Percentiles rank a stretch among this genome's conserved stretches.
These are phyloP conservation scores for Trichosporon faecale DNA, from an alignment of 1,284 basidiomycete species.

Conservation along the genomic window DNA sequence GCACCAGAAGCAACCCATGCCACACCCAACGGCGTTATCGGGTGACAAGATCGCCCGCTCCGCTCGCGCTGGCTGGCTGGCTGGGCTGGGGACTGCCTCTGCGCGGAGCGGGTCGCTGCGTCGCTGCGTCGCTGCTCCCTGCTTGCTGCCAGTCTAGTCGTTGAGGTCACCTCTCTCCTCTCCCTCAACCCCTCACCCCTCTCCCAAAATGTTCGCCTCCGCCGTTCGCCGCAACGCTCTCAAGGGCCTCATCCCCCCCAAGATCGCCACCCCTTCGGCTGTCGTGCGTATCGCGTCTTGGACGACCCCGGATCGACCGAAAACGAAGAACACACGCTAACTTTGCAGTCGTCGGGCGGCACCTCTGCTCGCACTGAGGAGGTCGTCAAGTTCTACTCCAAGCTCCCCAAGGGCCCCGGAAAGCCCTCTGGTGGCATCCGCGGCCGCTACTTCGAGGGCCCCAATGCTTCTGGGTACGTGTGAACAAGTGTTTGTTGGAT, in stretches of 20 bases:
- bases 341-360: slow-evolving; percentile 65
- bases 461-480: slow-evolving; percentile 69
- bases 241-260: slow-evolving; percentile 81
- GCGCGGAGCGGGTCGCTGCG: slow-evolving; percentile 5
- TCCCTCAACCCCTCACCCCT: slow-evolving; percentile 22
- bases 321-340: not conserved
- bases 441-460: slow-evolving; percentile 73
- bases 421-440: slow-evolving; percentile 66
- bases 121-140: slow-evolving; percentile 4
- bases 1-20: not conserved
- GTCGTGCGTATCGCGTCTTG: slow-evolving; percentile 60
- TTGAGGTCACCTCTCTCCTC: slow-evolving; percentile 20
- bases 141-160: slow-evolving; percentile 9
- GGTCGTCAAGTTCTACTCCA: slow-evolving; percentile 91
- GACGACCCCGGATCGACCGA: not conserved
- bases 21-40: slow-evolving; percentile 8
- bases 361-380: slow-evolving; percentile 70
- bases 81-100: not conserved
- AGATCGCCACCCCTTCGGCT: slow-evolving; percentile 85
- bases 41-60: not conserved
- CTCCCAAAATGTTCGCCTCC: slow-evolving; percentile 67
- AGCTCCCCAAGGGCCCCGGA: slow-evolving; percentile 69
- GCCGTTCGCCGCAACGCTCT: slow-evolving; percentile 72
- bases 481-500: not conserved
- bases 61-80: slow-evolving; percentile 4